Conservation (phyloP, 1,284 basidiomycete species). For the Ceratobasidium sp. region DNA sequence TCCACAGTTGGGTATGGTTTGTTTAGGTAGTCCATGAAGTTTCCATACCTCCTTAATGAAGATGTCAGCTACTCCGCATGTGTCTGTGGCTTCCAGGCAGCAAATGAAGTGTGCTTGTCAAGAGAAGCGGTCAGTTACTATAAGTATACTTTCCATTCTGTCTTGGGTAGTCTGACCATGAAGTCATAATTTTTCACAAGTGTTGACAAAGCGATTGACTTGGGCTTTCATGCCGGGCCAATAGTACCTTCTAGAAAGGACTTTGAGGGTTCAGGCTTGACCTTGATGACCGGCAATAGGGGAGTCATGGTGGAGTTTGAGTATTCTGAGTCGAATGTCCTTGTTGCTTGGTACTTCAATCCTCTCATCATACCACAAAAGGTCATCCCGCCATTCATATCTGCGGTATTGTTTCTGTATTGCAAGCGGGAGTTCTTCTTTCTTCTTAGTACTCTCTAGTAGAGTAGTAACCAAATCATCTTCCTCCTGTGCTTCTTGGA, state of each 20-base stretch:
- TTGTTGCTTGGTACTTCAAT: background rate
- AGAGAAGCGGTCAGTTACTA: conserved; percentile 54
- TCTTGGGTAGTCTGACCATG: conserved; percentile 55
- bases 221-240: conserved; percentile 47
- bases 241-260: conserved; percentile 42
- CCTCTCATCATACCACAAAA: conserved; percentile 2
- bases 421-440: background rate
- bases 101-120: conserved; percentile 46
- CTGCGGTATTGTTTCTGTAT: background rate
- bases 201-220: conserved; percentile 44
- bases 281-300: background rate
- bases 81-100: conserved; percentile 7
- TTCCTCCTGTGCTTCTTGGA: conserved; percentile 1
- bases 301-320: background rate
- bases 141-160: conserved; percentile 55
- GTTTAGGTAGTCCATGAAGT: conserved; percentile 37
- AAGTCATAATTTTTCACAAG: conserved; percentile 56
- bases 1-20: conserved; percentile 16
- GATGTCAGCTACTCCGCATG: conserved; percentile 40
- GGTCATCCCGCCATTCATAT: background rate
- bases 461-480: conserved; percentile 4
- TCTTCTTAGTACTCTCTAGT: background rate
- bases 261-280: conserved; percentile 34
- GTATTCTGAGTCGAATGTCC: background rate
- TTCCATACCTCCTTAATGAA: conserved; percentile 45